Percentiles rank a stretch among this genome's conserved stretches.
Conservation (phyloP, 495 filamentous ascomycete genomes). For the Trichoderma erinaceum region DNA sequence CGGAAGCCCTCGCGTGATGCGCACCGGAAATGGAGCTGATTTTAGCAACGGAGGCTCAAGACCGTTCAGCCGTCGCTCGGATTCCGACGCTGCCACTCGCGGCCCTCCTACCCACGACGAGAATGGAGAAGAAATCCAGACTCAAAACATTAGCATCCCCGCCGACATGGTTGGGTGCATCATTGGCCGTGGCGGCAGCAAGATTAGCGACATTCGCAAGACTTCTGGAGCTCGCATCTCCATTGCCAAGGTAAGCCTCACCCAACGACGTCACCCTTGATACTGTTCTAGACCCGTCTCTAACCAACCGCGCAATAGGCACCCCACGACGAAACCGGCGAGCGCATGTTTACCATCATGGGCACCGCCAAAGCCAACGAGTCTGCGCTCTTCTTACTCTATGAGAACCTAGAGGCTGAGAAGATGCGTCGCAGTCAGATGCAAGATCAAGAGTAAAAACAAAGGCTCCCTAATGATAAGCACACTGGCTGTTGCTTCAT, state of each 20-base stretch:
- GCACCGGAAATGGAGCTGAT: constrained; percentile 94
- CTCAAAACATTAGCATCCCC: constrained; percentile 98
- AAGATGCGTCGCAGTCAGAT: constrained; percentile 88
- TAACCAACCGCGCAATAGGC: constrained; percentile 36
- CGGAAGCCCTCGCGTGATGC: constrained; percentile 68
- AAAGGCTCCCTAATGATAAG: constrained; percentile 17
- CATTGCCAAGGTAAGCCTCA: constrained; percentile 69
- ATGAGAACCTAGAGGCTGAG: constrained; percentile 98
- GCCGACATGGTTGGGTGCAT: constrained; percentile 99
- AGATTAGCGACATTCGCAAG: constrained; percentile 97
- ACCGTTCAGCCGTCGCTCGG: constrained; percentile 68
- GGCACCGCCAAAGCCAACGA: constrained; percentile 87
- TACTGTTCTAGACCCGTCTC: background rate
- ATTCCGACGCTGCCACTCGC: constrained; percentile 68
- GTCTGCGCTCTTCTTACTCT: constrained; percentile 89
- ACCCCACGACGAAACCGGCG: constrained; percentile 92
- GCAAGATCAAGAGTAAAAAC: constrained; percentile 57
- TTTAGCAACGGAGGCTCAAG: constrained; percentile 74
- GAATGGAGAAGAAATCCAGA: constrained; percentile 95
- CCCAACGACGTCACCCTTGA: background rate
- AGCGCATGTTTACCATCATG: constrained; percentile 99
- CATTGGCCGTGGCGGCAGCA: constrained; percentile 87
- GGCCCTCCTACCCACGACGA: constrained; percentile 78
- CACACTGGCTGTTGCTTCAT: constrained; percentile 16
- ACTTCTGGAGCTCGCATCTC: constrained; percentile 94